Percentiles rank a stretch among this genome's conserved stretches.
Conservation (phyloP, 164 flowering plant species). For the Buxus sempervirens region DNA sequence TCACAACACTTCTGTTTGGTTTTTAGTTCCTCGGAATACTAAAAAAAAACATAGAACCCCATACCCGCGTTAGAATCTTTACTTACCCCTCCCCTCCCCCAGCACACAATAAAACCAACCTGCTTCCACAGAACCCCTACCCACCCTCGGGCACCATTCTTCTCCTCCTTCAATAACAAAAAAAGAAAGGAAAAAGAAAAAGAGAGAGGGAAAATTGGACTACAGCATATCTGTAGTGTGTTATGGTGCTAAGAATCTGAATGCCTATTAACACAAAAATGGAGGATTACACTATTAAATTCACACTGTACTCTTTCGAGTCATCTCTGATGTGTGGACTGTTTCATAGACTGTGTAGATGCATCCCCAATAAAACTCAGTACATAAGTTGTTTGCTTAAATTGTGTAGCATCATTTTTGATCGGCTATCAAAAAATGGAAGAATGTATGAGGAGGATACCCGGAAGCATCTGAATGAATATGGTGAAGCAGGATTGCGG, state of each 20-base stretch:
- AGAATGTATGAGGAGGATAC: slow-evolving; percentile 66
- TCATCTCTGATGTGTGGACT: no score
- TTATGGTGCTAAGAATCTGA: neutral
- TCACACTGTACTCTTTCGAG: neutral
- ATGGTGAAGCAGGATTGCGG: slow-evolving; percentile 95
- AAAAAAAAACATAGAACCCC: neutral
- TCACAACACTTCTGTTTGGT: neutral
- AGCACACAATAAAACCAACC: no score
- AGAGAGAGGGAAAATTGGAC: no score
- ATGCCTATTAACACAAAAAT: neutral
- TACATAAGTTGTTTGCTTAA: slow-evolving; percentile 2
- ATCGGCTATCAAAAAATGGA: slow-evolving; percentile 79
- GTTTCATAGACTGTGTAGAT: neutral
- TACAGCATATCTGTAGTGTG: no score
- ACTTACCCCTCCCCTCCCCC: no score
- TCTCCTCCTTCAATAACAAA: no score
- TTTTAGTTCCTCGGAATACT: neutral
- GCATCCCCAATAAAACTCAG: neutral
- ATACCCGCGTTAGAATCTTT: neutral
- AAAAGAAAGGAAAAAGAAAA: no score
- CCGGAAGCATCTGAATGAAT: slow-evolving; percentile 77
- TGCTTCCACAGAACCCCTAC: no score
- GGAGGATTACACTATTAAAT: neutral
- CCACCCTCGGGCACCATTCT: no score
- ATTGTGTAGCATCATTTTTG: slow-evolving; percentile 84